Conservation (phyloP, 345 rosid species). For the Eucalyptus leucophloia region DNA sequence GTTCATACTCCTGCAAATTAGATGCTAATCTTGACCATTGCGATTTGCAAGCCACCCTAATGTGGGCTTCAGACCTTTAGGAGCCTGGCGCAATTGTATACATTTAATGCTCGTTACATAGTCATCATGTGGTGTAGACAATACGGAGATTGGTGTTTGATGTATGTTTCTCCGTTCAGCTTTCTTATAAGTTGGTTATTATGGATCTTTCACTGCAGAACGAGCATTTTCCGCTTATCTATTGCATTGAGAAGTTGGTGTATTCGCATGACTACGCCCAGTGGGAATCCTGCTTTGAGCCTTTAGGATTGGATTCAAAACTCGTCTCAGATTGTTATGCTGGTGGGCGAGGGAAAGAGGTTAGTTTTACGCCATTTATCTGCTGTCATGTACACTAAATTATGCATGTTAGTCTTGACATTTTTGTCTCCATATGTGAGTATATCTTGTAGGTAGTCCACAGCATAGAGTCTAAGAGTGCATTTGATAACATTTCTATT, state of each 20-base stretch:
- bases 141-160: neutral
- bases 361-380: constrained; percentile 2
- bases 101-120: neutral
- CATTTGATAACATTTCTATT: rapidly evolving
- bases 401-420: neutral
- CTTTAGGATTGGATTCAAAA: constrained; percentile 45
- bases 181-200: neutral
- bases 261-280: constrained; percentile 24
- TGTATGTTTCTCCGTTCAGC: neutral
- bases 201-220: constrained; percentile 28
- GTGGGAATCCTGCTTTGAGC: constrained; percentile 73
- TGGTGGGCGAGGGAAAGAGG: constrained; percentile 56
- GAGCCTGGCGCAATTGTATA: neutral
- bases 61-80: neutral
- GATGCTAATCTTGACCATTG: neutral
- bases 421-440: neutral
- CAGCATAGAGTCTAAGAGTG: neutral
- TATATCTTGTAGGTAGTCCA: neutral
- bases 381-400: neutral
- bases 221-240: constrained; percentile 63
- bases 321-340: constrained; percentile 47
- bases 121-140: neutral
- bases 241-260: constrained; percentile 66
- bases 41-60: neutral
- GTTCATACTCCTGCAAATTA: neutral